phyloP scores from a whole-genome alignment of 2,329 filamentous ascomycete species.

The Sporothrix luriei region DNA sequence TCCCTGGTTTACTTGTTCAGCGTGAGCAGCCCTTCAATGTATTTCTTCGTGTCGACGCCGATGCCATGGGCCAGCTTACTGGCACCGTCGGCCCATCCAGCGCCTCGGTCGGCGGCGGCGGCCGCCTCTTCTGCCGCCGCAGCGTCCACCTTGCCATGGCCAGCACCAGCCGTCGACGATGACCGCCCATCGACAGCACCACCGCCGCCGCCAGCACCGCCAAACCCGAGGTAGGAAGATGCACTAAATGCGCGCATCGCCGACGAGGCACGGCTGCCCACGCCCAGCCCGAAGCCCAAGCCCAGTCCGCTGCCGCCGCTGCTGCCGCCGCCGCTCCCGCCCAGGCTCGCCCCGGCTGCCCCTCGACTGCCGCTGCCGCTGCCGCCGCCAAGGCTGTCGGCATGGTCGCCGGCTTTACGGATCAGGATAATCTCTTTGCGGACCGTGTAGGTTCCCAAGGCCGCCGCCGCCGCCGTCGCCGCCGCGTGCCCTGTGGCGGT shows the following conservation, averaged over 20 bases:
- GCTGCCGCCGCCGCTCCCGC: constrained; percentile 43
- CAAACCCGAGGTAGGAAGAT: constrained; percentile 31
- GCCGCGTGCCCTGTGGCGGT: constrained; percentile 23
- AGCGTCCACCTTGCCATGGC: constrained; percentile 43
- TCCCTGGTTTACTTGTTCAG: constrained; percentile 51
- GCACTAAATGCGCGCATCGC: constrained; percentile 33
- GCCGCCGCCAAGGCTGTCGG: constrained; percentile 32
- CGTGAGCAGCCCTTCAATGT: constrained; percentile 72
- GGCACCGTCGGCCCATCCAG: constrained; percentile 57
- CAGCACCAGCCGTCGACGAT: constrained; percentile 39
- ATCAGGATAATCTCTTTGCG: constrained; percentile 65
- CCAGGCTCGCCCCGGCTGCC: neutral
- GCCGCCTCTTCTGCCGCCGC: constrained; percentile 40
- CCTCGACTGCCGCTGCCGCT: constrained; percentile 44
- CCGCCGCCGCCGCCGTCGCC: neutral
- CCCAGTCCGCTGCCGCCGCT: constrained; percentile 41
- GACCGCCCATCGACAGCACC: neutral
- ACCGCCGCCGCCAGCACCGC: constrained; percentile 14
- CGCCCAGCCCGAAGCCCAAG: neutral
- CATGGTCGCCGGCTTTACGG: constrained; percentile 61
- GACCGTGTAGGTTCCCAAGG: constrained; percentile 38
- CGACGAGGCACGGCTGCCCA: constrained; percentile 43
- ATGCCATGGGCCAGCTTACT: constrained; percentile 70
- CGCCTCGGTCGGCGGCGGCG: constrained; percentile 38
- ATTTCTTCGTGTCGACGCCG: constrained; percentile 73